phyloP scores from a whole-genome alignment of 106 monocot genomes.

The Dendrobium catenatum region DNA sequence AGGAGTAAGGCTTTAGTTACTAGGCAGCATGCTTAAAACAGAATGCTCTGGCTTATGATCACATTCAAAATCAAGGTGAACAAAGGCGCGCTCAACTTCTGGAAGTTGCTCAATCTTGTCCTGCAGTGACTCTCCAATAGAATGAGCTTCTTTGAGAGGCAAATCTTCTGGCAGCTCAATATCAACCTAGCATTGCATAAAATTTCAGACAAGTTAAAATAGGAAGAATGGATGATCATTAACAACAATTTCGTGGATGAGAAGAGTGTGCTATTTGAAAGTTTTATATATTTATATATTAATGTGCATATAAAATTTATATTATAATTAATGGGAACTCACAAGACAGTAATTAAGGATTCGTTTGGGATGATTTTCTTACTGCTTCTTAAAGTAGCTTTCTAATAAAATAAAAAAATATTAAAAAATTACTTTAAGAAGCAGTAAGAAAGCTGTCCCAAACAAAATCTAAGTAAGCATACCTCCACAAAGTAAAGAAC shows the following conservation, averaged over 20 bases:
- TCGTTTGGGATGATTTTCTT: too few species aligned
- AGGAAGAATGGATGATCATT: too few species aligned
- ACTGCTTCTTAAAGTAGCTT: too few species aligned
- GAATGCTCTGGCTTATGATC: conserved; percentile 90
- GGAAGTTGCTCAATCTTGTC: conserved; percentile 81
- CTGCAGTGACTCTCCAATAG: conserved; percentile 83
- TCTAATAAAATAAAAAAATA: too few species aligned
- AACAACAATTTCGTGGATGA: too few species aligned
- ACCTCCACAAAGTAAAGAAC: conserved; percentile 97
- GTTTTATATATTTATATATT: too few species aligned
- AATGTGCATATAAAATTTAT: too few species aligned
- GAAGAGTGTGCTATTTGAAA: background rate
- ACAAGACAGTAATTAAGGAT: too few species aligned
- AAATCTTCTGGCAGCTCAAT: conserved; percentile 82
- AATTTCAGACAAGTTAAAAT: background rate
- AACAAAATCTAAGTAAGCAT: background rate
- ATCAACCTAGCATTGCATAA: conserved; percentile 49
- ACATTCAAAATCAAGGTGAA: conserved; percentile 91
- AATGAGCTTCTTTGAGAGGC: conserved; percentile 74
- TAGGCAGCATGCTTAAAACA: conserved; percentile 62
- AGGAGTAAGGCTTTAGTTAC: conserved; percentile 4
- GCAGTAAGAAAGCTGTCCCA: background rate
- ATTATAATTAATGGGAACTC: too few species aligned
- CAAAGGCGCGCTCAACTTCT: conserved; percentile 88
- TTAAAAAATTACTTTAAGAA: too few species aligned